These are phyloP conservation scores for Malania oleifera DNA, from an alignment of 164 flowering plant genomes.

Conservation along the genomic window DNA sequence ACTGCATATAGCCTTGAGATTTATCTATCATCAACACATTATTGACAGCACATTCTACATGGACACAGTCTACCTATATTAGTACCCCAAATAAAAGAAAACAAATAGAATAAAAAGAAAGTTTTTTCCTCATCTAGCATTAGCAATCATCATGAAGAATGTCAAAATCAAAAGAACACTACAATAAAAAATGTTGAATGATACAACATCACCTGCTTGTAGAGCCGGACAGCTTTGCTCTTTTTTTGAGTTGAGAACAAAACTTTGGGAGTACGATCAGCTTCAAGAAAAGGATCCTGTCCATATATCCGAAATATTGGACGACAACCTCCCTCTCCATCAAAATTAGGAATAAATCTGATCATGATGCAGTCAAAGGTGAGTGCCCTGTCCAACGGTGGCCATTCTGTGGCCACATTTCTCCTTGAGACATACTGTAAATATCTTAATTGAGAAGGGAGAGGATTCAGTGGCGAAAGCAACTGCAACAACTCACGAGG, in stretches of 20 bases:
- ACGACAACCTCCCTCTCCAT: conserved; percentile 71
- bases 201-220: conserved; percentile 58
- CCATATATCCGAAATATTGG: conserved; percentile 86
- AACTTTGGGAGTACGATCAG: conserved; percentile 56
- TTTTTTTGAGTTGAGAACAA: conserved; percentile 60
- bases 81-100: too few species aligned
- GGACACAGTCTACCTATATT: too few species aligned
- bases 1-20: too few species aligned
- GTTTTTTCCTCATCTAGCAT: too few species aligned
- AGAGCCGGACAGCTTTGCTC: conserved; percentile 53
- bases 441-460: conserved; percentile 90
- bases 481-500: conserved; percentile 81
- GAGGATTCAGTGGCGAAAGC: conserved; percentile 70
- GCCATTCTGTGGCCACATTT: conserved; percentile 85
- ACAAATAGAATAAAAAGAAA: too few species aligned
- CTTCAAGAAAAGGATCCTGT: conserved; percentile 60
- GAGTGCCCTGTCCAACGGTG: conserved; percentile 79
- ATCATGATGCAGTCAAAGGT: conserved; percentile 82
- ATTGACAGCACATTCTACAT: too few species aligned
- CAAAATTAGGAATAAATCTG: conserved; percentile 69
- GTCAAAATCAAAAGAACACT: neutral
- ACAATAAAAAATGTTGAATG: neutral
- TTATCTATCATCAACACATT: too few species aligned
- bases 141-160: too few species aligned
- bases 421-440: conserved; percentile 86